Evolutionary conservation across 352 stramenopile genomes (phyloP).

Genomic region (Phytopythium mirpurense): DNA sequence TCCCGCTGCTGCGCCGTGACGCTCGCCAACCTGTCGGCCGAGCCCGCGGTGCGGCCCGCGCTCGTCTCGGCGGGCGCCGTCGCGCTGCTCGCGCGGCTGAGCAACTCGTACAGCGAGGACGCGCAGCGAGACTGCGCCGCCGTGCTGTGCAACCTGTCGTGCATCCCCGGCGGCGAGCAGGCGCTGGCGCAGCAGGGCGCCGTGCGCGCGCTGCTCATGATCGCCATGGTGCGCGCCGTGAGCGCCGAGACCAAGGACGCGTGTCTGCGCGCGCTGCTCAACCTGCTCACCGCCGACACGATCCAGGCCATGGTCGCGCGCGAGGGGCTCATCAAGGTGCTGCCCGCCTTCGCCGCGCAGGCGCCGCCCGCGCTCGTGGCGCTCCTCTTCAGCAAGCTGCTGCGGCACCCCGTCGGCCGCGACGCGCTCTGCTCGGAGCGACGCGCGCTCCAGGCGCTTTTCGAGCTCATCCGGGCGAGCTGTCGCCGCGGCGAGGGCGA

Average conservation of each 20-base stretch:
- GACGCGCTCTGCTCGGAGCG: constrained; percentile 39
- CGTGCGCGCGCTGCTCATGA: constrained; percentile 71
- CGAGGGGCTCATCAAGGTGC: constrained; percentile 64
- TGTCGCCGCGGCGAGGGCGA: not conserved
- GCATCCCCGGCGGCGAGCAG: constrained; percentile 36
- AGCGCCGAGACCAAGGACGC: constrained; percentile 60
- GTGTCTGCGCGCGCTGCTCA: constrained; percentile 57
- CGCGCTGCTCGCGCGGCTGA: constrained; percentile 45
- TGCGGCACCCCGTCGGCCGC: constrained; percentile 36
- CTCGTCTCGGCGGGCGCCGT: constrained; percentile 48
- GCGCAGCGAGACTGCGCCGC: constrained; percentile 70
- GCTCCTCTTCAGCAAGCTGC: constrained; percentile 53
- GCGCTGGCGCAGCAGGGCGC: constrained; percentile 52
- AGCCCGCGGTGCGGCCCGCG: constrained; percentile 38
- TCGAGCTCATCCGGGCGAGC: constrained; percentile 34
- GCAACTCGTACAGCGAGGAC: constrained; percentile 82
- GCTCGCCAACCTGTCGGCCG: constrained; percentile 57
- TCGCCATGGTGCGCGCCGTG: constrained; percentile 67
- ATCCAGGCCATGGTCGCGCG: constrained; percentile 50
- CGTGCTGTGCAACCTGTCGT: constrained; percentile 71
- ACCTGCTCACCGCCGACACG: constrained; percentile 56
- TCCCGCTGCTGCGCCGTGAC: constrained; percentile 68
- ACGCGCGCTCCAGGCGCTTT: constrained; percentile 41
- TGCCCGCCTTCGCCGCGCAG: constrained; percentile 38
- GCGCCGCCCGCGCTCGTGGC: constrained; percentile 34